Conservation (phyloP, 805 yeast species). For the Saturnispora quitensis region DNA sequence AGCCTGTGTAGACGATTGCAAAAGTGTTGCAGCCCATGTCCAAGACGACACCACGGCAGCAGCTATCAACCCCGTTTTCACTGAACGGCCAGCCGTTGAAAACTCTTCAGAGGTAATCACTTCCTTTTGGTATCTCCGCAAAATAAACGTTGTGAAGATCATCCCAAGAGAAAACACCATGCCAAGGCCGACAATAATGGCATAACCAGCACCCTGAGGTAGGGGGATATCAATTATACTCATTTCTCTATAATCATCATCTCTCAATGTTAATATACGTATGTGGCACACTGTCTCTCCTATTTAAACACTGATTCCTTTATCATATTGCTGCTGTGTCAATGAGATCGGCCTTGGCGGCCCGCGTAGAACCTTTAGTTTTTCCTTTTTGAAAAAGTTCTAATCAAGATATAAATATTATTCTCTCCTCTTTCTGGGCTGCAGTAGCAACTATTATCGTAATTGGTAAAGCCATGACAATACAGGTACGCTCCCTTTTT, state of each 20-base stretch:
- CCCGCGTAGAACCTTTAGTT: background rate
- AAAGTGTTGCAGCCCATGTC: constrained; percentile 86
- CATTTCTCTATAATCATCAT: background rate
- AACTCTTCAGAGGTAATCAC: constrained; percentile 89
- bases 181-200: constrained; percentile 83
- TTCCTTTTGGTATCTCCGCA: constrained; percentile 75
- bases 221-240: constrained; percentile 8
- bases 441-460: background rate
- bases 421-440: background rate
- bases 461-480: no score
- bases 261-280: background rate
- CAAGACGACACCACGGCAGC: constrained; percentile 90
- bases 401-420: background rate
- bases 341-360: background rate
- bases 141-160: constrained; percentile 62
- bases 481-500: no score
- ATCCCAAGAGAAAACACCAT: constrained; percentile 60
- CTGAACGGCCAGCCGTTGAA: constrained; percentile 85
- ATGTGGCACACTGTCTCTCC: background rate
- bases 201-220: constrained; percentile 80
- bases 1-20: constrained; percentile 70
- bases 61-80: constrained; percentile 73
- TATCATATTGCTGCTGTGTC: background rate
- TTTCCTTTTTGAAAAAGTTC: background rate
- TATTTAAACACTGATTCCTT: background rate